Evolutionary conservation across 2,329 filamentous ascomycete genomes (phyloP).

Genomic region (Nemania abortiva): DNA sequence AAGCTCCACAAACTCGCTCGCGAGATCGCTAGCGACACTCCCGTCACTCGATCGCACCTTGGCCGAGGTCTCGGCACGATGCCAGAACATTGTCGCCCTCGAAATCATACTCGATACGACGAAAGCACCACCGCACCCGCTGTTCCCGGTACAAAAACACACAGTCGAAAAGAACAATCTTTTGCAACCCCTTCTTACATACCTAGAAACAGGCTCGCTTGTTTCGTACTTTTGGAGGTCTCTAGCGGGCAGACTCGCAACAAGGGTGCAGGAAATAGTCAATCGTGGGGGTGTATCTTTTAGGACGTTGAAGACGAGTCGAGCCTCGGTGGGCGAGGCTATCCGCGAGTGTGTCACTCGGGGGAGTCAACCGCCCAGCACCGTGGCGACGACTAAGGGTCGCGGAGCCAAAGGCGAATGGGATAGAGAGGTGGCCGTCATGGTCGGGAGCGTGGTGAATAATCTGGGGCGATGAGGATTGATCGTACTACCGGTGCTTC

Average conservation of each 20-base stretch:
- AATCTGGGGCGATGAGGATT: conserved; percentile 59
- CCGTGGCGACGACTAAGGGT: conserved; percentile 58
- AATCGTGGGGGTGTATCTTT: conserved; percentile 85
- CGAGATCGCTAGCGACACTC: conserved; percentile 81
- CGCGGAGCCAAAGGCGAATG: conserved; percentile 65
- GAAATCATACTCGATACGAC: conserved; percentile 80
- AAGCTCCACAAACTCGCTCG: conserved; percentile 79
- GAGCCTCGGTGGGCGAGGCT: conserved; percentile 78
- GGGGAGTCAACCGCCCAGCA: conserved; percentile 77
- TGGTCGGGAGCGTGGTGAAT: conserved; percentile 85
- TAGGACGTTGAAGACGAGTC: conserved; percentile 81
- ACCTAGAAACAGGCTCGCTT: conserved; percentile 89
- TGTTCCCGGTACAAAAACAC: conserved; percentile 59
- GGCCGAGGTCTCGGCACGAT: conserved; percentile 82
- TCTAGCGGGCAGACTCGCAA: conserved; percentile 80
- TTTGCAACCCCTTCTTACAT: conserved; percentile 76
- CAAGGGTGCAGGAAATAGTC: conserved; percentile 86
- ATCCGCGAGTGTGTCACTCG: conserved; percentile 85
- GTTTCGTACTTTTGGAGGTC: conserved; percentile 95
- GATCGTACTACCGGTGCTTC: neutral
- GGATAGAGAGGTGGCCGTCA: conserved; percentile 94
- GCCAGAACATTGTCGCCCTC: conserved; percentile 91
- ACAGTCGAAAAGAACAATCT: conserved; percentile 62
- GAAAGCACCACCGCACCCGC: conserved; percentile 76
- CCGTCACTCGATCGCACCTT: conserved; percentile 86